Percentiles rank a stretch among this genome's conserved stretches.
Conservation (phyloP, 192 early-diverging fungal genomes). For the Chytriomyces sp. region DNA sequence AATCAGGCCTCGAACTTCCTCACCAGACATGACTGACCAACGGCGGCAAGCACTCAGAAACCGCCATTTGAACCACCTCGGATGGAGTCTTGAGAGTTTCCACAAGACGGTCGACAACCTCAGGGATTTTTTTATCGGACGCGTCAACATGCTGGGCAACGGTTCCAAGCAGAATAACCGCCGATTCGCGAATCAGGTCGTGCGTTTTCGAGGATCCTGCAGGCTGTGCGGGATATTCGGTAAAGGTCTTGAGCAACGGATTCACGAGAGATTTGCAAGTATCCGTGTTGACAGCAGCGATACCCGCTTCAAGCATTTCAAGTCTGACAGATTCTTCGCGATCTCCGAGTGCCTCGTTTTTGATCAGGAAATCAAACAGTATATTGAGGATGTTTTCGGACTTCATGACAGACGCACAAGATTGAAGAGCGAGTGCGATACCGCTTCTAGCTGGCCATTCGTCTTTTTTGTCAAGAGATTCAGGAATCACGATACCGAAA, state of each 20-base stretch:
- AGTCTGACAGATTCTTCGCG: conserved; percentile 75
- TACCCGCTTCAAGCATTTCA: conserved; percentile 85
- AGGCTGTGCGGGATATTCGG: conserved; percentile 75
- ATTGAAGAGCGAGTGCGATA: conserved; percentile 74
- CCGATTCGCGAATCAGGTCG: conserved; percentile 88
- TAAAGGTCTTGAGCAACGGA: conserved; percentile 76
- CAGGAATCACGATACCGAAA: conserved; percentile 86
- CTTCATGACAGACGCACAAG: conserved; percentile 67
- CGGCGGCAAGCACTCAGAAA: conserved; percentile 91
- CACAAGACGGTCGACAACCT: conserved; percentile 87
- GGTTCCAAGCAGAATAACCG: conserved; percentile 90
- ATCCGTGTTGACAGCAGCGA: conserved; percentile 70
- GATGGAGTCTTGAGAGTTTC: conserved; percentile 91
- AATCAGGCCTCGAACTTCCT: conserved; percentile 63
- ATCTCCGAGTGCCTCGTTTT: conserved; percentile 86
- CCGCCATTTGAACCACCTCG: conserved; percentile 92
- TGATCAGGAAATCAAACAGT: conserved; percentile 80
- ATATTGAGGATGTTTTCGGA: conserved; percentile 54
- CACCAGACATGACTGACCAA: conserved; percentile 73
- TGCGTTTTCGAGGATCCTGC: conserved; percentile 73
- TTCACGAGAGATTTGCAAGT: conserved; percentile 72
- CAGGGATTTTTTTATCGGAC: conserved; percentile 73
- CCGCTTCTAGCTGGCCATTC: conserved; percentile 82
- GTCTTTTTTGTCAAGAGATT: conserved; percentile 81
- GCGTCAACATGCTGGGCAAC: conserved; percentile 85